Base-by-base conservation (phyloP, 164 flowering plant species). In the Echeveria elegans region DNA sequence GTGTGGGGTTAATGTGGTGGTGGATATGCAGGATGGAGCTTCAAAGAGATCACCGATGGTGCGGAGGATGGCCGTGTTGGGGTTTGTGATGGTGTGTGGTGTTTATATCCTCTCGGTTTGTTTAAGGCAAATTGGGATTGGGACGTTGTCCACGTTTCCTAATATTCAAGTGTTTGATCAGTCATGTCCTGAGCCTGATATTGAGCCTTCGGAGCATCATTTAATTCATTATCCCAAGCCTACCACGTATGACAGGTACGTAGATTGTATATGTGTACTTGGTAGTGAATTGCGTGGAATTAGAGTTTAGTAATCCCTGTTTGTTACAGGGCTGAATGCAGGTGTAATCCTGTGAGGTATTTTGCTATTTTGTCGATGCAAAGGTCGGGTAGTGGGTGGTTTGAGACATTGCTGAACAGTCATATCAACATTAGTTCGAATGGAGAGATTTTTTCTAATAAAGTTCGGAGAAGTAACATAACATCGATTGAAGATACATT, bases 301-400 rank as follows among this genome's bases (percentile, higher is more conserved):
- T 19, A 23, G 23, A 21, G 43, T 32, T 21, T 18, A 28, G 19
- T 15, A 16, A 21, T 34, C 15, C 3, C 19, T 50, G 69, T 38
- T 6, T 24, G 10, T 72, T n/a, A 56, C 63, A 78, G 80, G 78
- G 74, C 66, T 41, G 86, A 84, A 66, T 86, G 88, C 72, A 70
- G 66, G 0, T 84, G 88, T 78, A 72, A 78, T 70, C 88, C 90
- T 8, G 90, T 84, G 2, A 72, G 90, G 36, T 77, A 68, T 67
- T 86, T 86, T 68, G 88, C 85, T 12, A 82, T 86, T 31, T 67
- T 86, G 69, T 86, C 90, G 6, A 81, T 78, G 70, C 88, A 84
- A 75, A 80, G 88, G 63, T 86, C 91, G 2, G 91, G 91, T 36
- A 86, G 91, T 75, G 91, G 91, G 58, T 86, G 91, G 91, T 86